Percentiles rank a stretch among this genome's conserved stretches.
Conservation (phyloP, 2,329 filamentous ascomycete species). For the Mycosphaerelloides madeirae region DNA sequence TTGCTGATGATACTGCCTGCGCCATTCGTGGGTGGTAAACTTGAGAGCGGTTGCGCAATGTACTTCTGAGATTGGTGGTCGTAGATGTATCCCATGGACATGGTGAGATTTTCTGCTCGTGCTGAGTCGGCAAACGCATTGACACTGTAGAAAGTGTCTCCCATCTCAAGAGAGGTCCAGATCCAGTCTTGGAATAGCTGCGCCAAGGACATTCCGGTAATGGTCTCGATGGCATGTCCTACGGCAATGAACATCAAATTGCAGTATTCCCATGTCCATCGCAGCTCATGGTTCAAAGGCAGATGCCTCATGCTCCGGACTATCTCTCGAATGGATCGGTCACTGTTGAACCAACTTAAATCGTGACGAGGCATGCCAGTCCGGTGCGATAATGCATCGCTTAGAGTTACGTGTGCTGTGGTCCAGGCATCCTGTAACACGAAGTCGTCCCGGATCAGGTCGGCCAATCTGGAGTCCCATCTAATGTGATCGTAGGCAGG, state of each 20-base stretch:
- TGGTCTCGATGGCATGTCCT: slow-evolving; percentile 43
- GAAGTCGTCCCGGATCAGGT: slow-evolving; percentile 35
- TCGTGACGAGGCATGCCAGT: slow-evolving; percentile 35
- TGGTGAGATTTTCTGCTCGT: slow-evolving; percentile 5
- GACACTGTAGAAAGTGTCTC: slow-evolving; percentile 34
- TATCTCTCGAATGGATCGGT: slow-evolving; percentile 33
- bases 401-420: slow-evolving; percentile 29
- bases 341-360: slow-evolving; percentile 22
- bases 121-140: slow-evolving; percentile 25
- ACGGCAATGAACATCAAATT: slow-evolving; percentile 51
- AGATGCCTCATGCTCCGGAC: slow-evolving; percentile 40
- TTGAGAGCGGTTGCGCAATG: slow-evolving; percentile 5
- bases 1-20: slow-evolving; percentile 36
- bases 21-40: slow-evolving; percentile 17
- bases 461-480: slow-evolving; percentile 35
- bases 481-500: slow-evolving; percentile 28
- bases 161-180: slow-evolving; percentile 41
- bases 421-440: slow-evolving; percentile 25
- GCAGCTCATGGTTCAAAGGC: slow-evolving; percentile 36
- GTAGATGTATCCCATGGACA: slow-evolving; percentile 23
- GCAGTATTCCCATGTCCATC: slow-evolving; percentile 47
- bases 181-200: slow-evolving; percentile 34
- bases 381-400: slow-evolving; percentile 35
- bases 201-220: slow-evolving; percentile 34
- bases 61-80: slow-evolving; percentile 12